Base-by-base conservation (phyloP, 2,329 filamentous ascomycete species). In the Botrytis medusae region DNA sequence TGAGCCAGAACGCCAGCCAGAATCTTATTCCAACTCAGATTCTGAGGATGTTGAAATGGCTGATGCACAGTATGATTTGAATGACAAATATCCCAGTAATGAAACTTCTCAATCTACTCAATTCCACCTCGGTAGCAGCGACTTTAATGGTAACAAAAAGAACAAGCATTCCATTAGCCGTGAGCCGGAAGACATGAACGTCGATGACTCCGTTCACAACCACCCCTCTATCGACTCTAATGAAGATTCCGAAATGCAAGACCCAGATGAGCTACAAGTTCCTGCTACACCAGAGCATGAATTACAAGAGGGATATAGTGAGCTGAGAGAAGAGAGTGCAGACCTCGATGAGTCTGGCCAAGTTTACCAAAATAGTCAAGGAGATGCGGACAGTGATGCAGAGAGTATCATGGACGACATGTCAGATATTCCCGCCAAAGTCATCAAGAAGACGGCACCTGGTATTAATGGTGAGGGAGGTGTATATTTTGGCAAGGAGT, bases 371-470 rank as follows among this genome's bases (percentile, higher is more conserved):
- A 48, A 25, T 16, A 22, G 60, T 42, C 65, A 57, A 46, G 25
- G 29, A 22, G 25, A 59, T 12, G 10, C 37, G 12, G 69, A 71
- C 18, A 42, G 44, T 22, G 69, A 71, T 40, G 42, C 32, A 32
- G 69, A 37, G 18, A 72, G 70, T 44, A n/a, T 22, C 48, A 42
- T 72, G 60, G 70, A 72, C n/a, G 20, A 59, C 20, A 72, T 72
- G 70, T 68, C 70, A 32, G 61, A 64, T 32, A 60, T 67, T 65
- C 42, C 63, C 18, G 60, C 60, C n/a, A 57, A 34, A 62, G 46
- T 64, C 42, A 42, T 37, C 6, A 69, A 69, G 34, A 68, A 57
- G n/a, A 69, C 4, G n/a, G 51, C 48, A 10, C n/a, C 48, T 57
- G 37, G 65, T 42, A 12, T 69, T 32, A 57, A 42, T 16, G 48